Base-by-base conservation (phyloP, 1,139 yeast genomes). In the Candida buenavistaensis region DNA sequence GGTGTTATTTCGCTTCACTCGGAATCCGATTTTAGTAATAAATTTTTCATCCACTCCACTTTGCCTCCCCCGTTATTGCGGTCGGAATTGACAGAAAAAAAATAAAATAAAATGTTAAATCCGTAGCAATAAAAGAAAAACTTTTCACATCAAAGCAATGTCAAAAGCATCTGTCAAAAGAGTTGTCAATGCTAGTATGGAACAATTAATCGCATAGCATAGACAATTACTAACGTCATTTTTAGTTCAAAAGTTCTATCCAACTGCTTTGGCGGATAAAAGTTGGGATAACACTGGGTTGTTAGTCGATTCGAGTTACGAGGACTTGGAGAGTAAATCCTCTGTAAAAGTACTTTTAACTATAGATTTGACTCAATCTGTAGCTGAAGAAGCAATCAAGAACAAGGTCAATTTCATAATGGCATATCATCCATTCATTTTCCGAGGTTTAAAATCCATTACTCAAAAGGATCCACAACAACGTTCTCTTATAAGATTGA, bases 281-380 rank as follows among this genome's bases (percentile, higher is more conserved):
- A 59, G 90, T 1, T 92, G 97, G 97, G 98, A 92, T 56, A 90
- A 90, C 54, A 88, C 96, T 0, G 97, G 97, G 0, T 66, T 90
- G 36, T 62, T 92, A 28, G 82, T 92, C 6, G 96, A 88, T 52
- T 62, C 83, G 1, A 52, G 64, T 15, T 47, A 46, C 2, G 44
- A 47, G 33, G 50, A 46, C 8, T 40, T 42, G 2, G 32, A 2
- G 33, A 40, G 3, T 28, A 26, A 26, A 14, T 54, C 56, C 3
- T 51, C 56, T 34, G 47, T 71, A 41, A 69, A 70, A 32, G 71
- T 92, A 2, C 62, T 92, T 19, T 64, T 92, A 33, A 78, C 98
- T 0, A 78, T 92, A 34, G 99, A 92, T 52, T 68, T 94, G 43
- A 92, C 98, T 0, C 78, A 78, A 32, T 55, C 78, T 0, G 99